phyloP scores from a whole-genome alignment of 139 green algal genomes.

The Chlamydomonas incerta region DNA sequence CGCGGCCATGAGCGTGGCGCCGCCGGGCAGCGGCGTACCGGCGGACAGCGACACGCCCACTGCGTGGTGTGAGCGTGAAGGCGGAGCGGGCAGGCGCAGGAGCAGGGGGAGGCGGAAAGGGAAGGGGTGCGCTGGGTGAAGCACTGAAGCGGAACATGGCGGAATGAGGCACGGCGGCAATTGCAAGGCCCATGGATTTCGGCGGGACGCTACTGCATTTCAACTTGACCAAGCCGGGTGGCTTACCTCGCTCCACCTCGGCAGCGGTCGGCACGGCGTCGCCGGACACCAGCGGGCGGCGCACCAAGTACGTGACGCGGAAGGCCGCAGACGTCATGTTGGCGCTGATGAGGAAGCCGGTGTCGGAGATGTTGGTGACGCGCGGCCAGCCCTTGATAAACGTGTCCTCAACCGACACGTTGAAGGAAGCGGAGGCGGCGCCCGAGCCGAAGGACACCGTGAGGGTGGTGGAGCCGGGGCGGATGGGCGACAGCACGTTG shows the following conservation, averaged over 20 bases:
- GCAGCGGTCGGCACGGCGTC: background rate
- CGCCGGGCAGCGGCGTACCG: background rate
- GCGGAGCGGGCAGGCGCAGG: too few species aligned
- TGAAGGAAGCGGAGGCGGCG: background rate
- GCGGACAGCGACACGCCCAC: slow-evolving; percentile 31
- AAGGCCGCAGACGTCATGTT: slow-evolving; percentile 52
- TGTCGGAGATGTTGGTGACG: slow-evolving; percentile 23
- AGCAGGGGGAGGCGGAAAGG: too few species aligned
- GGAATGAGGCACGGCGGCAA: too few species aligned
- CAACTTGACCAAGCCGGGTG: too few species aligned
- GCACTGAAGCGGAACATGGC: too few species aligned
- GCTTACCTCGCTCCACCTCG: slow-evolving; percentile 30
- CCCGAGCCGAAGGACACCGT: slow-evolving; percentile 19
- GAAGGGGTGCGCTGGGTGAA: too few species aligned
- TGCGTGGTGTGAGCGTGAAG: background rate
- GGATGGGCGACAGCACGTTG: slow-evolving; percentile 33
- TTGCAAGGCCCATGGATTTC: too few species aligned
- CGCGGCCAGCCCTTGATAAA: slow-evolving; percentile 50
- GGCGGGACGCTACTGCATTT: too few species aligned
- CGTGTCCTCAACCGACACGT: slow-evolving; percentile 50
- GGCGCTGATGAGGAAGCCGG: slow-evolving; percentile 21
- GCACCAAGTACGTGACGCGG: slow-evolving; percentile 38
- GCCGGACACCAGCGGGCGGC: background rate
- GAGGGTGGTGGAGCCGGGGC: slow-evolving; percentile 39
- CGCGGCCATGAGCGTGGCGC: slow-evolving; percentile 5